Evolutionary conservation across 169 alveolate genomes (phyloP), one percentile per base, ranked within the genome.

Genomic region (Cryptosporidium viatorum): DNA sequence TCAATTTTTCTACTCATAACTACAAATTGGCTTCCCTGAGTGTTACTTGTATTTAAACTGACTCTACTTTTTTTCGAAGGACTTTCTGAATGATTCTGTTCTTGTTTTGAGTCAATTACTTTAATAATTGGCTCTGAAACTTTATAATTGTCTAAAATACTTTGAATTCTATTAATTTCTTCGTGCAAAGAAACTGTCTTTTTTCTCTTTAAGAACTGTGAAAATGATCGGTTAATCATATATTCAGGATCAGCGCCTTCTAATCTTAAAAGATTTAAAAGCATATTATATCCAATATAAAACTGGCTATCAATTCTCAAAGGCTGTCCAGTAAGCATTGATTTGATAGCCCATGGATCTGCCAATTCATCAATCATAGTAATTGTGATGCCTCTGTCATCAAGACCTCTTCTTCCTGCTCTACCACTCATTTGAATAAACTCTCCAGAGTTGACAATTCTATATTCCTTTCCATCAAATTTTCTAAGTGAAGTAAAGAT

Each of bases 371-470:
- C 98, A 51, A 98, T 93, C 99, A 98, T 97, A 58, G 98, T 93
- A 89, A 97, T 97, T 48, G 97, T 97, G 58, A 98, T 93, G 18
- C 99, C 99, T 69, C 96, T 96, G 50, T 95, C 97, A 93, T 98
- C 99, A 60, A 97, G 93, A 18, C 99, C 99, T 92, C 99, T 94
- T 94, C 99, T 96, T 50, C 99, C 99, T n/a, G 99, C 99, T 70
- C 99, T 86, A 23, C 99, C 98, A 37, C 97, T 96, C 98, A 98
- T 97, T 92, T 97, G 97, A 43, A 97, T 96, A 91, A 97, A 98
- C 91, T 97, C 99, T 37, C 99, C 98, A 16, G 99, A 98, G 62
- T 96, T 93, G n/a, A 98, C 93, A 94, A 96, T 95, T 70, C 98
- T 92, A 71, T 93, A 96, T 51, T 93, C 94, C 58, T 96, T 95